These are phyloP conservation scores for Phytophthora parvispora DNA, from an alignment of 352 stramenopile genomes.

Conservation along the genomic window DNA sequence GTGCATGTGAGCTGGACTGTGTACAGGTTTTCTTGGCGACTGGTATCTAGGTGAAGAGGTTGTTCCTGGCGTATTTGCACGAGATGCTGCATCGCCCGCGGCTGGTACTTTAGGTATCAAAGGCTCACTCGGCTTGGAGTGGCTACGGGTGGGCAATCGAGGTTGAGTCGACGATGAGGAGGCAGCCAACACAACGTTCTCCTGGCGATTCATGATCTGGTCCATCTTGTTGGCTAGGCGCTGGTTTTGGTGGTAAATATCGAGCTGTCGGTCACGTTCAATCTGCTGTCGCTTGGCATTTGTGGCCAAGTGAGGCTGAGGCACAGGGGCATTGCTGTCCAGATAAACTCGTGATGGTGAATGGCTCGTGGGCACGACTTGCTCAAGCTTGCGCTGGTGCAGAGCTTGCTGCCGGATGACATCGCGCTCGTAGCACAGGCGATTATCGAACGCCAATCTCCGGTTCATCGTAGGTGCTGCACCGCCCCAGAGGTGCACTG, in stretches of 20 bases:
- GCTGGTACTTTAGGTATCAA: conserved; percentile 12
- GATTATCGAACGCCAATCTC: conserved; percentile 84
- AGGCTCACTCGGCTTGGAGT: background rate
- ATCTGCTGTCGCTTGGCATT: conserved; percentile 76
- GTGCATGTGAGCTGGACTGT: conserved; percentile 64
- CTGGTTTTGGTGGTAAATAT: conserved; percentile 81
- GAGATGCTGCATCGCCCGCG: background rate
- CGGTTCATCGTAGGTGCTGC: conserved; percentile 64
- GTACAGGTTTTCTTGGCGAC: conserved; percentile 35
- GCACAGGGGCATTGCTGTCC: conserved; percentile 63
- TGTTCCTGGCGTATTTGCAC: conserved; percentile 14
- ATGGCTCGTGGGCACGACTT: conserved; percentile 61
- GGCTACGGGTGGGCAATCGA: background rate
- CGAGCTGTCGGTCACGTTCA: conserved; percentile 66
- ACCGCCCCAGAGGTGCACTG: background rate
- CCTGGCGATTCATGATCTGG: conserved; percentile 70
- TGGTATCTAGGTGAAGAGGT: conserved; percentile 6
- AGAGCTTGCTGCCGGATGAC: conserved; percentile 68
- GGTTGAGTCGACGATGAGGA: conserved; percentile 30
- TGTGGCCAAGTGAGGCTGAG: conserved; percentile 49
- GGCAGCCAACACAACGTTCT: conserved; percentile 63
- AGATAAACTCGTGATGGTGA: conserved; percentile 72
- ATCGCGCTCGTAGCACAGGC: conserved; percentile 85
- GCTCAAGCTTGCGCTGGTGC: conserved; percentile 76
- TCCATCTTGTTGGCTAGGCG: conserved; percentile 79